These are phyloP conservation scores for Chenopodium album DNA, from an alignment of 148 eudicot genomes.

Conservation along the genomic window DNA sequence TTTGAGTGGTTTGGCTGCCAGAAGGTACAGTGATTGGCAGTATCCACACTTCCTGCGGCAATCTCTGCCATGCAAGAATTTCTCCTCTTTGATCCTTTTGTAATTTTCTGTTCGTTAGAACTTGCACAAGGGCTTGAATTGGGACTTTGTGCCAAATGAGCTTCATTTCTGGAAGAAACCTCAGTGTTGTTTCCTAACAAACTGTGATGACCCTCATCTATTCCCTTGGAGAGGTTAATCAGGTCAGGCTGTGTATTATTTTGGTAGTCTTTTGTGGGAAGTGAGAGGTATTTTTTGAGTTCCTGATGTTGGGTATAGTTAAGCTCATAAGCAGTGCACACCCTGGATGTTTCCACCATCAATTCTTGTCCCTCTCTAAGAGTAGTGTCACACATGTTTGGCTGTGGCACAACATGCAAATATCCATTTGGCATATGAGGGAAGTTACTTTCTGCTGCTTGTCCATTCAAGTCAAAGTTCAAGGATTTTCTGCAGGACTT, in stretches of 20 bases:
- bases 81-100: constrained; percentile 51
- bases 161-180: constrained; percentile 13
- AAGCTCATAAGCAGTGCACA: constrained; percentile 30
- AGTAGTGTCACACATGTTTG: constrained; percentile 21
- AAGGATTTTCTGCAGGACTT: constrained; percentile 60
- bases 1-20: constrained; percentile 32
- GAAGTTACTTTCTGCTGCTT: constrained; percentile 36
- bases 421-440: constrained; percentile 21
- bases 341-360: constrained; percentile 32
- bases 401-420: constrained; percentile 25
- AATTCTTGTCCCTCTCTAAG: constrained; percentile 28
- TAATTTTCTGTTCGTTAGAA: constrained; percentile 37
- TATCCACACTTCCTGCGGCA: constrained; percentile 28
- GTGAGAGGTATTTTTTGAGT: constrained; percentile 29
- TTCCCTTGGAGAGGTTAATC: constrained; percentile 14
- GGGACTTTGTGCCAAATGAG: constrained; percentile 21
- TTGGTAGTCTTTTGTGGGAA: constrained; percentile 22
- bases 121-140: constrained; percentile 45
- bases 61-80: constrained; percentile 23
- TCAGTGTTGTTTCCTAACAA: constrained; percentile 15
- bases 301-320: constrained; percentile 27
- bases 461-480: constrained; percentile 56
- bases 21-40: constrained; percentile 32
- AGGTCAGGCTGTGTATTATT: constrained; percentile 18
- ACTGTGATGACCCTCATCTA: constrained; percentile 13